Evolutionary conservation across 176 grass and related monocot genomes (phyloP).

Genomic region (Lolium perenne): DNA sequence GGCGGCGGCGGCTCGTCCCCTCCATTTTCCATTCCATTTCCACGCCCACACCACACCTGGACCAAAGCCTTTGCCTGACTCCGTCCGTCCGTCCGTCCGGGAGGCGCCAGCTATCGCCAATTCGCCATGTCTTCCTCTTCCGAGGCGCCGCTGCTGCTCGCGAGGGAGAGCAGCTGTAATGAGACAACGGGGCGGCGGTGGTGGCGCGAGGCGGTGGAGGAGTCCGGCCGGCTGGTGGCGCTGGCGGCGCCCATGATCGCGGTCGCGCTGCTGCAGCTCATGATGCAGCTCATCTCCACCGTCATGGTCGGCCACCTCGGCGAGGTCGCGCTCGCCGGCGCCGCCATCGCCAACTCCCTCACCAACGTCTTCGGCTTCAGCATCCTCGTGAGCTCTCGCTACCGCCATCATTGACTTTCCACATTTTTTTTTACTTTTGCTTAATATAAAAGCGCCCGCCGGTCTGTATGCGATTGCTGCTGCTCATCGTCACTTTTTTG

Average conservation of each 20-base stretch:
- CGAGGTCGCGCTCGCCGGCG: constrained; percentile 62
- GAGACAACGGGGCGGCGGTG: background rate
- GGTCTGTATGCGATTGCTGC: too few relatives aligned
- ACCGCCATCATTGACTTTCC: too few relatives aligned
- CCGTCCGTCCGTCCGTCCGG: background rate
- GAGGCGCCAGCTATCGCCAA: background rate
- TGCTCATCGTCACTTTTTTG: too few relatives aligned
- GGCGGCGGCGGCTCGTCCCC: too few relatives aligned
- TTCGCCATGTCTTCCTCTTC: constrained; percentile 36
- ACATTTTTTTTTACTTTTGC: too few relatives aligned
- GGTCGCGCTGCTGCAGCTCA: constrained; percentile 59
- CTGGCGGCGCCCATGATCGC: constrained; percentile 69
- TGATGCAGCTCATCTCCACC: constrained; percentile 73
- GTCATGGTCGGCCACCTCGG: constrained; percentile 77
- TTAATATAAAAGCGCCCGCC: too few relatives aligned
- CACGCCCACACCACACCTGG: background rate
- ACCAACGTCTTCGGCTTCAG: constrained; percentile 78
- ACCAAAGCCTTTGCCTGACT: background rate
- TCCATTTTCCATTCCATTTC: background rate
- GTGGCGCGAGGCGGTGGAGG: constrained; percentile 44
- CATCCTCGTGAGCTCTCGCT: constrained; percentile 58
- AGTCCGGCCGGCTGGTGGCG: constrained; percentile 48
- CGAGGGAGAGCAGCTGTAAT: background rate
- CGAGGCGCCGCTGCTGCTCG: constrained; percentile 48
- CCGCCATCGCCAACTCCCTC: constrained; percentile 74